These are phyloP conservation scores for Leucocoprinus leucothites DNA, from an alignment of 768 basidiomycete genomes.

Conservation along the genomic window DNA sequence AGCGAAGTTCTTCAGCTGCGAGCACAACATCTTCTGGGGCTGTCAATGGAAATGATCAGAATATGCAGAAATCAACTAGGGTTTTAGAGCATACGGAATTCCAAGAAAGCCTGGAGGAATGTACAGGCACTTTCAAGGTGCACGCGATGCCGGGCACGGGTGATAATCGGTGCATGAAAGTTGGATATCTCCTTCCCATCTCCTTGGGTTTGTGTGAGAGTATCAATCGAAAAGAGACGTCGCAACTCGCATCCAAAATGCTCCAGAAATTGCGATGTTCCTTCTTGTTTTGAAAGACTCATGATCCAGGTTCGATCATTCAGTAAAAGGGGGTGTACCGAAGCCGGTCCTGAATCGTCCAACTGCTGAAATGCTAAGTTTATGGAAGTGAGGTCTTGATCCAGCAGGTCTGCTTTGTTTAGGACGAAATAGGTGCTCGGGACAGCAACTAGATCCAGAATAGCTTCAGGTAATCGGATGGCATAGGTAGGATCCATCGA, in stretches of 20 bases:
- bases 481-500: neutral
- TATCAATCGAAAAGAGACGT: constrained; percentile 34
- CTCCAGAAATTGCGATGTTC: constrained; percentile 56
- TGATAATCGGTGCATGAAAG: constrained; percentile 59
- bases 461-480: constrained; percentile 35
- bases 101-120: constrained; percentile 63
- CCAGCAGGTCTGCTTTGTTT: constrained; percentile 72
- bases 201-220: neutral
- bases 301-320: constrained; percentile 45
- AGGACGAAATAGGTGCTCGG: constrained; percentile 65
- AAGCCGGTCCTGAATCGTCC: neutral
- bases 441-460: constrained; percentile 44
- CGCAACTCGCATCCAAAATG: constrained; percentile 53
- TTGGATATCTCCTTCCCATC: constrained; percentile 14
- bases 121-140: constrained; percentile 66
- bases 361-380: neutral
- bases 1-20: constrained; percentile 85
- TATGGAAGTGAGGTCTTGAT: neutral
- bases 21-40: constrained; percentile 72
- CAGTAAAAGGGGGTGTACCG: neutral
- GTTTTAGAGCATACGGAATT: constrained; percentile 14
- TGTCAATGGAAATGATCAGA: constrained; percentile 20
- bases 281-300: constrained; percentile 59
- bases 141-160: constrained; percentile 74
- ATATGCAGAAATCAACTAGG: neutral